phyloP scores from a whole-genome alignment of 139 green algal species.

The Volvox africanus region DNA sequence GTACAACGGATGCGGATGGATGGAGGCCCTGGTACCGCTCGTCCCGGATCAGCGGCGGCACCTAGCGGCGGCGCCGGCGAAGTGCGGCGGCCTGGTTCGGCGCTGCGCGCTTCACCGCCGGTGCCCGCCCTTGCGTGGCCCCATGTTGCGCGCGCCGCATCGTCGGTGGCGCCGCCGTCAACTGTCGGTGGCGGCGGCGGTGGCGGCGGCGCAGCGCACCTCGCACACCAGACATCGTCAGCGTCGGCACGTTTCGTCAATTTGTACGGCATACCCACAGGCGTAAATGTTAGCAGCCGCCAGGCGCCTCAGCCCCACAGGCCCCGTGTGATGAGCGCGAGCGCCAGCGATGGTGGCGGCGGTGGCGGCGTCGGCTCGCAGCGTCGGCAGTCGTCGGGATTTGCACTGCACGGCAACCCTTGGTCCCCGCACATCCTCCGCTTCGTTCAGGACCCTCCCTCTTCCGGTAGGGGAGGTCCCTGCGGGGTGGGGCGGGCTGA shows the following conservation, averaged over 20 bases:
- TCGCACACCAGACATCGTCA: too few relatives aligned
- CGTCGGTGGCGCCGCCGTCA: background rate
- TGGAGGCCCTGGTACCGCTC: background rate
- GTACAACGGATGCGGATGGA: background rate
- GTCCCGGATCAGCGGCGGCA: background rate
- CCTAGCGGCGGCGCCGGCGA: background rate
- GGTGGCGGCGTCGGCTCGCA: constrained; percentile 7
- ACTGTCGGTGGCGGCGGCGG: background rate
- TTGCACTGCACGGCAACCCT: constrained; percentile 19
- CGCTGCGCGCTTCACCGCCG: background rate
- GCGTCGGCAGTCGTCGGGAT: background rate
- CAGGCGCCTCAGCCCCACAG: constrained; percentile 18
- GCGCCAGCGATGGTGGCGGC: background rate
- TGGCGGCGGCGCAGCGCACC: background rate
- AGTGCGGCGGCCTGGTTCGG: background rate
- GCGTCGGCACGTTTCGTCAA: constrained; percentile 25
- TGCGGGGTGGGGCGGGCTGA: too few relatives aligned
- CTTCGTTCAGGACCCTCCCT: constrained; percentile 49
- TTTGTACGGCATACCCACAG: constrained; percentile 16
- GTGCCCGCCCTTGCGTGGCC: constrained; percentile 11
- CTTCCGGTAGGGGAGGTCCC: background rate
- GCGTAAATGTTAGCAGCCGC: background rate
- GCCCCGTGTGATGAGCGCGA: background rate
- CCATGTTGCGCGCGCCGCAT: background rate
- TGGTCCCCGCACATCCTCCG: constrained; percentile 56